Percentiles rank a stretch among this genome's conserved stretches.
These are phyloP conservation scores for Ramalina peruviana DNA, from an alignment of 495 filamentous ascomycete species.

Conservation along the genomic window DNA sequence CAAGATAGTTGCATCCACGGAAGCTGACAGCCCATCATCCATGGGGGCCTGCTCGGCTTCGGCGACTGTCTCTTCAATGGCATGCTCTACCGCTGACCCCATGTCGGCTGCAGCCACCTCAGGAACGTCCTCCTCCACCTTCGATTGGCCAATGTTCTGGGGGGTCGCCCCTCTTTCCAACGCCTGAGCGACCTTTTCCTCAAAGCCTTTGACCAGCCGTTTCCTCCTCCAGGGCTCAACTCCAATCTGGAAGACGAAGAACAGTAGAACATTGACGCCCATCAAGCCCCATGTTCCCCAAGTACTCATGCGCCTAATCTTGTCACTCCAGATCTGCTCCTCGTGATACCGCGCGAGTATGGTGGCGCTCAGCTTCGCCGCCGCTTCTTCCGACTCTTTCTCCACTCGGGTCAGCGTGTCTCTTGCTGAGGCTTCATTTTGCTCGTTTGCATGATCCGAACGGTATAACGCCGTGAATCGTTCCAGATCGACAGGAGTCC, in stretches of 20 bases:
- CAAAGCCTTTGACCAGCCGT: slow-evolving; percentile 63
- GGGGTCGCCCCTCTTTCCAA: slow-evolving; percentile 53
- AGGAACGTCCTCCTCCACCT: slow-evolving; percentile 17
- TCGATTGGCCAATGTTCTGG: slow-evolving; percentile 7
- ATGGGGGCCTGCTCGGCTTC: slow-evolving; percentile 2
- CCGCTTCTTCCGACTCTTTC: slow-evolving; percentile 59
- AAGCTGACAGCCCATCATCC: neutral
- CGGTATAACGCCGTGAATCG: slow-evolving; percentile 89
- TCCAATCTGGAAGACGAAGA: slow-evolving; percentile 80
- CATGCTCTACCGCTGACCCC: slow-evolving; percentile 16
- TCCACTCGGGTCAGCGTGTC: slow-evolving; percentile 60
- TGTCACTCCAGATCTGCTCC: slow-evolving; percentile 98
- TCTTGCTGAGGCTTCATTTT: slow-evolving; percentile 63
- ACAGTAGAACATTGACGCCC: slow-evolving; percentile 85
- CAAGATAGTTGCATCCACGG: neutral
- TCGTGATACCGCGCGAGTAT: slow-evolving; percentile 92
- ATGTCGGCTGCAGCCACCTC: slow-evolving; percentile 9
- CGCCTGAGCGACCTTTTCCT: slow-evolving; percentile 66
- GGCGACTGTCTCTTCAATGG: slow-evolving; percentile 1
- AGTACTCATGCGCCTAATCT: slow-evolving; percentile 87
- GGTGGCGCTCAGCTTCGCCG: slow-evolving; percentile 53
- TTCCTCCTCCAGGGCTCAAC: slow-evolving; percentile 85
- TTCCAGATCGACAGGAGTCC: slow-evolving; percentile 77
- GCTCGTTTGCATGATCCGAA: slow-evolving; percentile 84
- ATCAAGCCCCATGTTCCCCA: slow-evolving; percentile 98